Conservation (phyloP, 2,329 filamentous ascomycete genomes). For the Penicillium sp. region DNA sequence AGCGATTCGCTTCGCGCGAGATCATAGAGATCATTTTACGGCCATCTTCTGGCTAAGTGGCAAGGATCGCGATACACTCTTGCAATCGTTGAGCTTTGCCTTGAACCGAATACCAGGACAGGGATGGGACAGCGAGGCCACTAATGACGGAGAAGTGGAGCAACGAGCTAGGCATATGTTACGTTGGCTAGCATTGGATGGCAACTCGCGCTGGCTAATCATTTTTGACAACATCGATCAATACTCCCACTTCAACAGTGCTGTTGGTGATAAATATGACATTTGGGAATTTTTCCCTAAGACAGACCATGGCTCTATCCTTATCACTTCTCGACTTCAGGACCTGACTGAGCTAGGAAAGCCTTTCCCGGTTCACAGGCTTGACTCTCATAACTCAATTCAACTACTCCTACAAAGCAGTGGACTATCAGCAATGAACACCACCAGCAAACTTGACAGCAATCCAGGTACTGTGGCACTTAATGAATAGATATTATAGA, state of each 20-base stretch:
- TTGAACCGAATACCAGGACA: no score
- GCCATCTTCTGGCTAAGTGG: no score
- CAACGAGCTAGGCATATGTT: no score
- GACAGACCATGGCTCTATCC: conserved; percentile 42
- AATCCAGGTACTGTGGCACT: conserved; percentile 8
- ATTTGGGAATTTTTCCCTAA: conserved; percentile 29
- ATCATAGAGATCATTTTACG: no score
- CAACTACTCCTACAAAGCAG: conserved; percentile 17
- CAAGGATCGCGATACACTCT: no score
- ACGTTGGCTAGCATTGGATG: no score
- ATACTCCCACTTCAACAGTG: conserved; percentile 10
- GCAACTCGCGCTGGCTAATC: no score
- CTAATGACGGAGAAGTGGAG: no score
- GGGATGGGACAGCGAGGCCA: no score
- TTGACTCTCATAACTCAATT: conserved; percentile 18
- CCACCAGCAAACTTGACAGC: neutral
- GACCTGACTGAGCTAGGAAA: conserved; percentile 33
- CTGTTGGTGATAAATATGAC: conserved; percentile 24
- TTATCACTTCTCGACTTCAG: conserved; percentile 41
- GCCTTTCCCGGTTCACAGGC: conserved; percentile 32
- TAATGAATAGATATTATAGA: neutral
- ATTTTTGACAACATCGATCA: neutral
- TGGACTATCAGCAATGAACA: conserved; percentile 1
- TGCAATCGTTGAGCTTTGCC: no score
- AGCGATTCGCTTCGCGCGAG: no score